Evolutionary conservation across 192 early-diverging fungal species (phyloP).

Genomic region (Umbelopsis sp.): DNA sequence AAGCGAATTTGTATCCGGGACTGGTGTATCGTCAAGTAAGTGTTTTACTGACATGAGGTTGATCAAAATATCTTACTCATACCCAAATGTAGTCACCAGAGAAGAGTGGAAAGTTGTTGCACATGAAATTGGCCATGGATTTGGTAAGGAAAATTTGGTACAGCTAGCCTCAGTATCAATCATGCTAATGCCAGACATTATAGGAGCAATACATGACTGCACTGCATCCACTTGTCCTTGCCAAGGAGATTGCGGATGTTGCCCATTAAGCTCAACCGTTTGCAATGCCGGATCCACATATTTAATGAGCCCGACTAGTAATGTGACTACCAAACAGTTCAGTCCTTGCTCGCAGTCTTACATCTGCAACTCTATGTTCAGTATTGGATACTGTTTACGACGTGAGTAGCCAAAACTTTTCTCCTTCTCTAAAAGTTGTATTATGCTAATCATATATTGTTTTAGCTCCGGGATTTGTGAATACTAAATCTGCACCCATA

Average conservation of each 20-base stretch:
- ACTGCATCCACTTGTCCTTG: slow-evolving; percentile 65
- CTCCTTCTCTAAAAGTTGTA: neutral
- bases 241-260: slow-evolving; percentile 54
- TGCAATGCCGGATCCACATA: slow-evolving; percentile 70
- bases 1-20: slow-evolving; percentile 71
- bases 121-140: slow-evolving; percentile 91
- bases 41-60: neutral
- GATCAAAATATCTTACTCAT: neutral
- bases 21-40: slow-evolving; percentile 77
- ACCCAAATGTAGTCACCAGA: slow-evolving; percentile 41
- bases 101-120: slow-evolving; percentile 95
- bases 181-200: neutral
- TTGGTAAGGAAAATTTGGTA: slow-evolving; percentile 42
- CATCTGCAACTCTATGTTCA: slow-evolving; percentile 49
- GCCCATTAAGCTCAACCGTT: slow-evolving; percentile 68
- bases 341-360: slow-evolving; percentile 65
- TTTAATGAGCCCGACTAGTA: slow-evolving; percentile 80
- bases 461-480: slow-evolving; percentile 42
- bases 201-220: slow-evolving; percentile 88
- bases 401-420: slow-evolving; percentile 18
- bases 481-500: slow-evolving; percentile 62
- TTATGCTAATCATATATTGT: neutral
- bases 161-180: neutral
- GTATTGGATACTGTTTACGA: slow-evolving; percentile 32
- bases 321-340: slow-evolving; percentile 63